Base-by-base conservation (phyloP, 169 alveolate genomes). In the Cryptosporidium parvum region DNA sequence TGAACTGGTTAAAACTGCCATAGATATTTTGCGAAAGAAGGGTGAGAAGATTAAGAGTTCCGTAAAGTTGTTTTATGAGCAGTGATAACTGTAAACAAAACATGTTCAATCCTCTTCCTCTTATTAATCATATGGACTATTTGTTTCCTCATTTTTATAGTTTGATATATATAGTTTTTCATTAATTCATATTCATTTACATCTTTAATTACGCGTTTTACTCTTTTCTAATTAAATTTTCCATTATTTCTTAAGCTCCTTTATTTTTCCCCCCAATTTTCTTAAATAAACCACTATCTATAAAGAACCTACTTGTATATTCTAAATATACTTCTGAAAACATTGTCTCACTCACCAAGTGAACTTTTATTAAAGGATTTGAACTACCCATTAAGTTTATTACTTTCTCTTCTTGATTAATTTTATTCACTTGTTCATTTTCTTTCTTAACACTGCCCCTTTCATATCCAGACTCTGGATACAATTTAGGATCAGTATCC, bases 1-100 rank as follows among this genome's bases (percentile, higher is more conserved):
- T 7, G 89, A 86, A n/a, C 85, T 94, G 18, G 93, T 93, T 51
- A 91, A 75, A 37, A 87, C 91, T 33, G 92, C 95, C n/a, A 61
- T 93, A 18, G 65, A 80, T 85, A 91, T 93, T 56, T 69, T 93
- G 21, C 91, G 85, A 31, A 71, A 86, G 52, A 93, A 93, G 48
- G 86, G 91, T 9, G 61, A 53, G 5, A 86, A 89, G 62, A 87
- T 93, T n/a, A 91, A 75, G 59, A 87, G 68, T 59, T 86, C 86
- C 2, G 53, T 92, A 18, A 85, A 92, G 33, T 52, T 80, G 69
- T 80, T 80, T 35, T 80, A 80, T 9, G 89, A 80, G n/a, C 75
- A 80, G 48, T 80, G 23, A 65, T 12, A 9, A 61, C 8, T 14
- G 59, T 16, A 26, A n/a, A 56, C 3, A 0, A 9, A 21, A 56